Evolutionary conservation across 176 grass and related monocot species (phyloP).

Genomic region (Hyparrhenia diplandra): DNA sequence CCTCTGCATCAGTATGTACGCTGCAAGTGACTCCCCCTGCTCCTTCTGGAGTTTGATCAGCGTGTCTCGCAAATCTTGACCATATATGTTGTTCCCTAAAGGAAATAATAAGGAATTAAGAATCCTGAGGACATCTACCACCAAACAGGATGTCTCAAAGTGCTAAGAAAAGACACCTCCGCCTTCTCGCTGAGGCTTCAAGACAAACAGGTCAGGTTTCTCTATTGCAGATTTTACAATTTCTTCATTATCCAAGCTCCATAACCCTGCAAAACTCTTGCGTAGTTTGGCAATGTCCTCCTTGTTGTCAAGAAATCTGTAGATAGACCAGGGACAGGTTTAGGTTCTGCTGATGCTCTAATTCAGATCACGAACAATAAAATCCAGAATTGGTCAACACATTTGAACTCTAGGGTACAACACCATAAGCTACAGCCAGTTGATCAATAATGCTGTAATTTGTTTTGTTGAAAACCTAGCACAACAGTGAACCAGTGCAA

Average conservation of each 20-base stretch:
- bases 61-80: conserved; percentile 53
- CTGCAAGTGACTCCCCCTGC: conserved; percentile 65
- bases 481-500: background rate
- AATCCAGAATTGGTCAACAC: background rate
- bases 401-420: background rate
- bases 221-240: conserved; percentile 67
- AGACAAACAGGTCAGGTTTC: conserved; percentile 78
- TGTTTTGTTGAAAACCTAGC: background rate
- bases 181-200: conserved; percentile 92
- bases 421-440: background rate
- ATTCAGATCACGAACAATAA: background rate
- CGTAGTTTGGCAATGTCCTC: conserved; percentile 66
- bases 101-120: conserved; percentile 24
- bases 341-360: background rate
- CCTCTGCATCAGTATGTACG: conserved; percentile 95
- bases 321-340: conserved; percentile 7
- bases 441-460: background rate
- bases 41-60: conserved; percentile 58
- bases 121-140: background rate
- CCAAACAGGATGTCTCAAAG: background rate
- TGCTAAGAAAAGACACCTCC: conserved; percentile 51
- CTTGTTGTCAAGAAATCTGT: conserved; percentile 75
- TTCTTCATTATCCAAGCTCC: conserved; percentile 93
- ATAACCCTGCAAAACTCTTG: conserved; percentile 90
- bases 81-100: conserved; percentile 86